phyloP scores from a whole-genome alignment of 2,329 filamentous ascomycete genomes.

The Colletotrichum tropicale region DNA sequence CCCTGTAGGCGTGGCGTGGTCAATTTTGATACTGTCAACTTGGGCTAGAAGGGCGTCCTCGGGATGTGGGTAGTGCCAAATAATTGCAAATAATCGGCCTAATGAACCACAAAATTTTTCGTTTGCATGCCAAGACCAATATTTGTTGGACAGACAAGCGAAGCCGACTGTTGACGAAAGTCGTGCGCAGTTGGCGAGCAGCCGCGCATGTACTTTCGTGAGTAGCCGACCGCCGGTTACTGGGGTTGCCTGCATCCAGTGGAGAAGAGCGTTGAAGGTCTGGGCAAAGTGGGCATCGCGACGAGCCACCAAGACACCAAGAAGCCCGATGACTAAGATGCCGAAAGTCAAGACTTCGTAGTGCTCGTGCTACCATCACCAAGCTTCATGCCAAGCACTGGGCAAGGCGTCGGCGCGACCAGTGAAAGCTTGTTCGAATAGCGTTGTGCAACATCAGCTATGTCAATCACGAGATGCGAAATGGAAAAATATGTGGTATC shows the following conservation, averaged over 20 bases:
- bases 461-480: not conserved
- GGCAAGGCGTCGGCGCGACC: not conserved
- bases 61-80: not conserved
- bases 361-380: not conserved
- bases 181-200: not conserved
- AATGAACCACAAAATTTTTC: not conserved
- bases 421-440: constrained; percentile 3
- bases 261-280: not conserved
- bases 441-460: not conserved
- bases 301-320: not conserved
- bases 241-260: not conserved
- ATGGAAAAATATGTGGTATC: not conserved
- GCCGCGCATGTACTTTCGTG: not conserved
- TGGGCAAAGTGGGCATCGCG: not conserved
- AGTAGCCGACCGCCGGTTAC: constrained; percentile 4
- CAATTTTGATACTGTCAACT: not conserved
- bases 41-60: not conserved
- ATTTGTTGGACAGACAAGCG: not conserved
- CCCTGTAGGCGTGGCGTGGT: not conserved
- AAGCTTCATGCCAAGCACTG: constrained; percentile 16
- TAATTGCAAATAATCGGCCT: not conserved
- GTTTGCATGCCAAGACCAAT: not conserved
- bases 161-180: not conserved
- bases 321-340: not conserved
- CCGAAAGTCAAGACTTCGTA: not conserved